phyloP scores from a whole-genome alignment of 805 yeast species.

The Naumovozyma castellii region DNA sequence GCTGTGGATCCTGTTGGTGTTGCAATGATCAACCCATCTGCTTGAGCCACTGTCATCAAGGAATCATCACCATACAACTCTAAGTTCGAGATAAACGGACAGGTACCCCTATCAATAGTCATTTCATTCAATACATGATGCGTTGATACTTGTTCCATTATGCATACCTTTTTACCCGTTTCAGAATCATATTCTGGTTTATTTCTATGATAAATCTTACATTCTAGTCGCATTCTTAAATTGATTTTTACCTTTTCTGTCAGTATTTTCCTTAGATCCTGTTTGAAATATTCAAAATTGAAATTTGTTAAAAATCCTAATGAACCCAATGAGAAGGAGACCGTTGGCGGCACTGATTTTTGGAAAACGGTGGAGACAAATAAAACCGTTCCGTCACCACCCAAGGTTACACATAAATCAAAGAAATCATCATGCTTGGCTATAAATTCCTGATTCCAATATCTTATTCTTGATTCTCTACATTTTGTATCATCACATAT shows the following conservation, averaged over 20 bases:
- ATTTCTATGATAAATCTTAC: conserved; percentile 49
- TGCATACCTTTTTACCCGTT: conserved; percentile 36
- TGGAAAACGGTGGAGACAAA: conserved; percentile 80
- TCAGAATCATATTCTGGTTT: conserved; percentile 30
- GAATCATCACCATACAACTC: conserved; percentile 84
- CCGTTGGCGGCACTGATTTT: conserved; percentile 77
- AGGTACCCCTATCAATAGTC: conserved; percentile 87
- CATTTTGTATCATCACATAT: conserved; percentile 34
- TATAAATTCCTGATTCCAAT: conserved; percentile 60
- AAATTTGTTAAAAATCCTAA: conserved; percentile 86
- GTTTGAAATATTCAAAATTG: conserved; percentile 60
- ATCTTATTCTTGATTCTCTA: conserved; percentile 40
- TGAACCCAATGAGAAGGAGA: conserved; percentile 80
- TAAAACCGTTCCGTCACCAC: conserved; percentile 94
- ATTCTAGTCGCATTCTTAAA: conserved; percentile 76
- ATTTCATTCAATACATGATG: conserved; percentile 79
- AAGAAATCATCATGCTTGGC: conserved; percentile 32
- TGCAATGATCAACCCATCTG: conserved; percentile 84
- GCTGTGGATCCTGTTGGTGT: conserved; percentile 97
- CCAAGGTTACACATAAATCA: conserved; percentile 77
- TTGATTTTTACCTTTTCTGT: conserved; percentile 66
- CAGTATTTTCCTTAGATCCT: conserved; percentile 46
- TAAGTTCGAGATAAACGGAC: conserved; percentile 79
- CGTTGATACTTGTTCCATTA: conserved; percentile 34
- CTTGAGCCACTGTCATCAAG: conserved; percentile 77